These are phyloP conservation scores for Camelina sativa DNA, from an alignment of 345 rosid genomes.

Conservation along the genomic window DNA sequence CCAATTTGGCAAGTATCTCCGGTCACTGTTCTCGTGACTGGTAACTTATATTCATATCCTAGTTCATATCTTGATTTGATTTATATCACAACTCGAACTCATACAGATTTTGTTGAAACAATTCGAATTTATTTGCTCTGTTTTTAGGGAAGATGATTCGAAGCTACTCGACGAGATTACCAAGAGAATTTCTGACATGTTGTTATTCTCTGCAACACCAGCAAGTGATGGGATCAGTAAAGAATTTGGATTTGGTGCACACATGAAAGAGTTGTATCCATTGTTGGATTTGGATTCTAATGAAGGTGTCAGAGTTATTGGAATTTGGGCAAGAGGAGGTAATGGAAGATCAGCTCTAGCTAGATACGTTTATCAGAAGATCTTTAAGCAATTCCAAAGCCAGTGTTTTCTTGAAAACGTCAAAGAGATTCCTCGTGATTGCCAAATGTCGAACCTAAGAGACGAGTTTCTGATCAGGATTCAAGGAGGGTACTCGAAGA, in stretches of 20 bases:
- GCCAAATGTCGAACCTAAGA: slow-evolving; percentile 4
- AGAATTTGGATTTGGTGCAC: slow-evolving; percentile 38
- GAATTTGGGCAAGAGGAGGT: slow-evolving; percentile 40
- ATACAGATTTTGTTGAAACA: background rate
- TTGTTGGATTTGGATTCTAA: slow-evolving; percentile 11
- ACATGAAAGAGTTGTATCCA: slow-evolving; percentile 15
- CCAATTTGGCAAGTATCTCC: slow-evolving; percentile 20
- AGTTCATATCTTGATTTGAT: background rate
- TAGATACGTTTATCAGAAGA: slow-evolving; percentile 31
- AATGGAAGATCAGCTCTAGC: slow-evolving; percentile 40
- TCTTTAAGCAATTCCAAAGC: slow-evolving; percentile 34
- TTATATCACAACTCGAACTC: background rate
- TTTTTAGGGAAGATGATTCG: slow-evolving; percentile 36
- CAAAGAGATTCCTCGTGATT: slow-evolving; percentile 9
- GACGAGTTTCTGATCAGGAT: slow-evolving; percentile 23
- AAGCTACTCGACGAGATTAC: slow-evolving; percentile 31
- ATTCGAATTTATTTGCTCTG: background rate
- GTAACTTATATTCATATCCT: slow-evolving; percentile 9
- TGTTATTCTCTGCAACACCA: background rate
- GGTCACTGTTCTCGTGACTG: slow-evolving; percentile 30
- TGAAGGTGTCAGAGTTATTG: slow-evolving; percentile 30
- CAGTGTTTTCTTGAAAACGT: slow-evolving; percentile 41
- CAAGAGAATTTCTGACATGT: slow-evolving; percentile 10
- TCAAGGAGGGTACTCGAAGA: slow-evolving; percentile 20
- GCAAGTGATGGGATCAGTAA: background rate